Percentiles rank a stretch among this genome's conserved stretches.
phyloP scores from a whole-genome alignment of 495 filamentous ascomycete species.

The Rostrohypoxylon terebratum region DNA sequence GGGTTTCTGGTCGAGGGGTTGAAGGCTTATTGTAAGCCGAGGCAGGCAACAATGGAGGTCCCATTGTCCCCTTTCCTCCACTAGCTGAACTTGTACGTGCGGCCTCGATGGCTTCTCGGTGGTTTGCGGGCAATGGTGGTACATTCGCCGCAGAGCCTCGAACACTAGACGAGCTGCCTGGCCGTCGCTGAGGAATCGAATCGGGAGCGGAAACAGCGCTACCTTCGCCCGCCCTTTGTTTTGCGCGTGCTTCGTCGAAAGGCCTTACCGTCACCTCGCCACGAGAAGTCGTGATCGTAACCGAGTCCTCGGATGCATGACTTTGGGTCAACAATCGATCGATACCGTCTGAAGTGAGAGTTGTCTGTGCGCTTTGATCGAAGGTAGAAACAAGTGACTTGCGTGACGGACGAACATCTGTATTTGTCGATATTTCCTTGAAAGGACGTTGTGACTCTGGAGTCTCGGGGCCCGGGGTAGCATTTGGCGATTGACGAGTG shows the following conservation, averaged over 20 bases:
- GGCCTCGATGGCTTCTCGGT: constrained; percentile 84
- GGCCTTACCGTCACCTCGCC: constrained; percentile 32
- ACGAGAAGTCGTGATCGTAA: constrained; percentile 41
- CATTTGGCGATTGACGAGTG: constrained; percentile 58
- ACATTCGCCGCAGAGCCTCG: constrained; percentile 47
- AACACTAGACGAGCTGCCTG: constrained; percentile 76
- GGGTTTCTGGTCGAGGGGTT: constrained; percentile 76
- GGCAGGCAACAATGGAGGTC: constrained; percentile 84
- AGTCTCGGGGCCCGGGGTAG: constrained; percentile 51
- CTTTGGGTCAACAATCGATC: constrained; percentile 67
- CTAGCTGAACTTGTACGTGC: constrained; percentile 66
- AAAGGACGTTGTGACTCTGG: constrained; percentile 58
- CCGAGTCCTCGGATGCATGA: constrained; percentile 18
- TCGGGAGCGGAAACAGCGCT: constrained; percentile 43
- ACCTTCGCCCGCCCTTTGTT: constrained; percentile 47
- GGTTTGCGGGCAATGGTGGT: constrained; percentile 84
- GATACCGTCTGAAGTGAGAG: constrained; percentile 76
- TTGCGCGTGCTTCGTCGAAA: constrained; percentile 48
- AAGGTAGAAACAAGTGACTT: constrained; percentile 57
- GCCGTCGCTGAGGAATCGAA: constrained; percentile 58
- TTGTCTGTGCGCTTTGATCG: constrained; percentile 80
- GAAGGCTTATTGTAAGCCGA: constrained; percentile 75
- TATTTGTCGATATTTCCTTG: constrained; percentile 57
- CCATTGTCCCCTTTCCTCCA: constrained; percentile 74
- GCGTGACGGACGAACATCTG: constrained; percentile 47